phyloP scores from a whole-genome alignment of 2,329 filamentous ascomycete genomes.

The Monosporascus ibericus region DNA sequence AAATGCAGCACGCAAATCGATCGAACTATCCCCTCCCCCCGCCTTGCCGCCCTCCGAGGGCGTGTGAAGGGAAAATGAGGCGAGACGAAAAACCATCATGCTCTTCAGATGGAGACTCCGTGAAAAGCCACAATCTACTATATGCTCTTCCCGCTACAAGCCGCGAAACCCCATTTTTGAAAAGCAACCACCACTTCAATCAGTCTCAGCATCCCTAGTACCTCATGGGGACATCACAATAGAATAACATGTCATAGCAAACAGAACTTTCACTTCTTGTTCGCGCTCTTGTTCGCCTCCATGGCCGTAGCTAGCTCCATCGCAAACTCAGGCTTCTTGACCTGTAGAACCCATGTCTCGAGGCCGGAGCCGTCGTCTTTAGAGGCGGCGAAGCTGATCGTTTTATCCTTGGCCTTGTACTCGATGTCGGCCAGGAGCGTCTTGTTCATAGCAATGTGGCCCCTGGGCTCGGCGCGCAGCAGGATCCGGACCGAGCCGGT shows the following conservation, averaged over 20 bases:
- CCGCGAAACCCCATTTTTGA: neutral
- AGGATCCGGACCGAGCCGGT: conserved; percentile 63
- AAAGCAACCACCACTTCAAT: neutral
- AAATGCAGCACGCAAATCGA: no score
- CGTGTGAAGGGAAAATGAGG: neutral
- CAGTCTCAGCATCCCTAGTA: neutral
- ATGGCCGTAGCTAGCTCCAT: conserved; percentile 44
- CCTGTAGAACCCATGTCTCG: conserved; percentile 66
- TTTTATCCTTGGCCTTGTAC: conserved; percentile 58
- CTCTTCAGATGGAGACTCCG: neutral
- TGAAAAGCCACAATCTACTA: neutral
- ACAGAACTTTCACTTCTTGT: conserved; percentile 38
- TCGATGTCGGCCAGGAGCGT: conserved; percentile 52
- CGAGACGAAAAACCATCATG: neutral
- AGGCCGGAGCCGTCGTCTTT: conserved; percentile 52
- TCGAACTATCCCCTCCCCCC: no score
- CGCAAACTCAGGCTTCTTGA: conserved; percentile 52
- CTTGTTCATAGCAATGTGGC: conserved; percentile 68
- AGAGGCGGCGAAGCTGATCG: conserved; percentile 52
- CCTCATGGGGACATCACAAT: neutral
- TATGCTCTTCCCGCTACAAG: neutral
- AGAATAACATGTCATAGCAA: neutral
- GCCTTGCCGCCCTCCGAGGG: no score
- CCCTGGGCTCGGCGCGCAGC: conserved; percentile 68
- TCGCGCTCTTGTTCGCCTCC: conserved; percentile 49